These are phyloP conservation scores for Lentinula guzmanii DNA, from an alignment of 768 basidiomycete species.

Conservation along the genomic window DNA sequence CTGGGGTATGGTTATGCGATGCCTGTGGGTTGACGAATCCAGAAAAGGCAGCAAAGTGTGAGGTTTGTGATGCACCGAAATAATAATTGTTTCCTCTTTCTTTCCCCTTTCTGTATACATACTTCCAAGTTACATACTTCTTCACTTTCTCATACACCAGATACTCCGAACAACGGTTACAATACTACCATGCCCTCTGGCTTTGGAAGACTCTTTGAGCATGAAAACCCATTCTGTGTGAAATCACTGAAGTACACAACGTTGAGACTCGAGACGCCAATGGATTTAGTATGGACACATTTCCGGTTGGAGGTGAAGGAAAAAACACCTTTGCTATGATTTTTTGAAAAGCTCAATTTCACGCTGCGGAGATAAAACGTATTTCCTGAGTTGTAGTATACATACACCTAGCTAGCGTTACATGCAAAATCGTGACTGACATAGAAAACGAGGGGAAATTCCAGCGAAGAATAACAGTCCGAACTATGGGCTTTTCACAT, in stretches of 20 bases:
- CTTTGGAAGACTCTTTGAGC: too few relatives aligned
- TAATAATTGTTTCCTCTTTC: neutral
- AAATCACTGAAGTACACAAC: too few relatives aligned
- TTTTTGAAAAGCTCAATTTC: neutral
- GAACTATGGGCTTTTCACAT: constrained; percentile 26
- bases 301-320: too few relatives aligned
- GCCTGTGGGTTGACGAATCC: constrained; percentile 18
- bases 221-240: too few relatives aligned
- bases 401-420: neutral
- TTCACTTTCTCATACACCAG: too few relatives aligned
- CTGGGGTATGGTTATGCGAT: constrained; percentile 31
- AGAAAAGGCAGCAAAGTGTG: constrained; percentile 11
- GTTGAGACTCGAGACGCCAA: too few relatives aligned
- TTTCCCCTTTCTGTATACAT: neutral
- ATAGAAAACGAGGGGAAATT: neutral
- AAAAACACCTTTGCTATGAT: neutral
- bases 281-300: too few relatives aligned
- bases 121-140: neutral
- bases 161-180: too few relatives aligned
- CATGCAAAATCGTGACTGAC: neutral
- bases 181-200: too few relatives aligned
- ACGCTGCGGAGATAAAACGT: too few relatives aligned
- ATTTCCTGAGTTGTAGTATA: neutral
- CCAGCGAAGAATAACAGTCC: neutral
- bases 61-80: constrained; percentile 13